These are phyloP conservation scores for Ceratocystis albifundus DNA, from an alignment of 2,329 filamentous ascomycete genomes.

Conservation along the genomic window DNA sequence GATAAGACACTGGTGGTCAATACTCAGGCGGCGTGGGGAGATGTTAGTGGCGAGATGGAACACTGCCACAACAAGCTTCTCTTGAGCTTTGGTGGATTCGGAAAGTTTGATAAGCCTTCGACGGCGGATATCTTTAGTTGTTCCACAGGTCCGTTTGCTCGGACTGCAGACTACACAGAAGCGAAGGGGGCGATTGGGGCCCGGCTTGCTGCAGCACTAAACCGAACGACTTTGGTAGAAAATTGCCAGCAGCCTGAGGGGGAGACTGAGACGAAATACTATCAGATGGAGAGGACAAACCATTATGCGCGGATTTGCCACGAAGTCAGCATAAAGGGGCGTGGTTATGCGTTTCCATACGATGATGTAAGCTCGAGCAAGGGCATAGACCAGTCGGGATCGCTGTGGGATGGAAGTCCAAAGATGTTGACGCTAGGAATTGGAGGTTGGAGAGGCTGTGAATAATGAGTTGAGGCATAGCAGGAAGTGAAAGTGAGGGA, in stretches of 20 bases:
- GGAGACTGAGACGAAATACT: slow-evolving; percentile 41
- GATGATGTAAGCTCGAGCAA: slow-evolving; percentile 52
- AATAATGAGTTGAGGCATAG: not conserved
- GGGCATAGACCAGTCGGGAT: slow-evolving; percentile 50
- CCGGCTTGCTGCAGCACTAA: slow-evolving; percentile 63
- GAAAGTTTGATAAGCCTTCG: slow-evolving; percentile 37
- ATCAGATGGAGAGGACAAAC: slow-evolving; percentile 46
- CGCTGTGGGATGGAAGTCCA: slow-evolving; percentile 46
- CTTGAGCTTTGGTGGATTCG: slow-evolving; percentile 28
- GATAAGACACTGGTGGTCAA: slow-evolving; percentile 38
- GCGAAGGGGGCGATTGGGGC: slow-evolving; percentile 54
- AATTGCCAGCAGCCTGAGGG: slow-evolving; percentile 42
- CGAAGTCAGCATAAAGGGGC: slow-evolving; percentile 44
- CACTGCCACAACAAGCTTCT: slow-evolving; percentile 33
- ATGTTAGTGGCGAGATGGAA: slow-evolving; percentile 36
- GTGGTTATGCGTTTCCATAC: slow-evolving; percentile 60
- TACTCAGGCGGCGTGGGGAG: slow-evolving; percentile 44
- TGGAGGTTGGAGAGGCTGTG: slow-evolving; percentile 33
- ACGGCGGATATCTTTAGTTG: slow-evolving; percentile 43
- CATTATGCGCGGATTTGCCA: slow-evolving; percentile 58
- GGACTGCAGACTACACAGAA: slow-evolving; percentile 33
- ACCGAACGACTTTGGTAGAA: slow-evolving; percentile 55
- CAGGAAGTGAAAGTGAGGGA: not conserved
- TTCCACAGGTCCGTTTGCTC: slow-evolving; percentile 46
- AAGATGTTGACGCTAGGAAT: slow-evolving; percentile 45